Evolutionary conservation across 805 yeast species (phyloP), one percentile per base, ranked within the genome.

Genomic region (Wickerhamomyces xylosicus): DNA sequence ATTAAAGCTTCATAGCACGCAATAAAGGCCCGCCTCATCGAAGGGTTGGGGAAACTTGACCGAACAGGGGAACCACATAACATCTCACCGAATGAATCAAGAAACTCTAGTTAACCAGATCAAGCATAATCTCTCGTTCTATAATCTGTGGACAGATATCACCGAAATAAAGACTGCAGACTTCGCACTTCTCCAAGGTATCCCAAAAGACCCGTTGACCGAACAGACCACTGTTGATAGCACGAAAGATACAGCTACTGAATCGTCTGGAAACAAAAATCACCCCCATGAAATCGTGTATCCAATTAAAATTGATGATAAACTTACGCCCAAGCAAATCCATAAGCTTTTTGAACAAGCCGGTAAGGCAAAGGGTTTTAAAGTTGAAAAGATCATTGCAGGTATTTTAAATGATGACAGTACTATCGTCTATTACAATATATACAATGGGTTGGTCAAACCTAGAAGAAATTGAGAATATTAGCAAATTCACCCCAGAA

Each of bases 361-460:
- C 1, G 41, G 43, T 5, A 19, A 17, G 8, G 21, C 5, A 1
- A 38, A 19, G 1, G 42, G 43, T 1, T 5, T 4, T 6, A 50
- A 72, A 20, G 73, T 76, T 0, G 57, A 56, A 34, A 59, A 77
- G 41, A 44, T 82, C 3, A 60, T 78, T 0, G 45, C 76, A 22
- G 87, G 74, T 0, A 61, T 81, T 11, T 67, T 72, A 3, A 77
- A 72, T 47, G 69, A 69, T 40, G 92, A 82, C 53, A 79, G 85
- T 2, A 77, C 87, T 0, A 66, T 79, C 16, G 79, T 79, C n/a
- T 82, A 76, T 48, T 81, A 82, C 54, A 72, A 73, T 53, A 64
- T 78, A 15, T 74, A 79, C 53, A 76, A 74, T 48, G 89, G 89
- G 4, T 57, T 80, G 9, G 74, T 67, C 27, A 74, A 74, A 53